These are phyloP conservation scores for Arabidopsis suecica DNA, from an alignment of 345 rosid genomes.

Conservation along the genomic window DNA sequence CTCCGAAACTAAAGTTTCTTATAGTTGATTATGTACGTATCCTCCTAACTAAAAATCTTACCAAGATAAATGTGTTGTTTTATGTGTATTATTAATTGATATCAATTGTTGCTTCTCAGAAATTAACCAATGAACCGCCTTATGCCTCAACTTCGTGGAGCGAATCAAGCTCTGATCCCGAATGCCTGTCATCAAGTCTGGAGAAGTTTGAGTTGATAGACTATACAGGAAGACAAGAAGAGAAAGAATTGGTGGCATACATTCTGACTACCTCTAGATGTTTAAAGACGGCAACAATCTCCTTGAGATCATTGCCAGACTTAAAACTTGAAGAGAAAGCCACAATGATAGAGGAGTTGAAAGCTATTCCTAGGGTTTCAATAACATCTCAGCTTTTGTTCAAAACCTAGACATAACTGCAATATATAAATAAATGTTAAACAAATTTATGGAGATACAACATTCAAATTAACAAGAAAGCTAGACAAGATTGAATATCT, in stretches of 20 bases:
- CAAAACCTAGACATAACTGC: not conserved
- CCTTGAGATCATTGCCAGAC: not conserved
- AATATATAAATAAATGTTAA: too few species aligned
- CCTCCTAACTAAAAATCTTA: not conserved
- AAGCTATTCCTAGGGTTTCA: not conserved
- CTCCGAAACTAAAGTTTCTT: not conserved
- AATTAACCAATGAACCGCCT: not conserved
- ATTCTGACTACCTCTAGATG: not conserved
- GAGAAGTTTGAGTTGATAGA: not conserved
- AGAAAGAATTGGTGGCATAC: not conserved
- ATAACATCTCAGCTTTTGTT: not conserved
- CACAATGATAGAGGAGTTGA: not conserved
- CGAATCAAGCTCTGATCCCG: not conserved
- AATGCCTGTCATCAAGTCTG: not conserved
- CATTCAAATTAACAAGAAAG: too few species aligned
- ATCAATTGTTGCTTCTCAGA: too few species aligned
- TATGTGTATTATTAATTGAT: too few species aligned
- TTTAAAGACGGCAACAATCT: not conserved
- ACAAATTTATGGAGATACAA: too few species aligned
- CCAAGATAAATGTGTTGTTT: not conserved
- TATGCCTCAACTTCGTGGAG: not conserved
- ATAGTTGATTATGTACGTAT: not conserved
- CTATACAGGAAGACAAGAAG: not conserved
- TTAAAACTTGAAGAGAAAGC: not conserved
- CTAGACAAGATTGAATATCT: too few species aligned